phyloP scores from a whole-genome alignment of 768 basidiomycete species.

The Rossbeevera mucosa region DNA sequence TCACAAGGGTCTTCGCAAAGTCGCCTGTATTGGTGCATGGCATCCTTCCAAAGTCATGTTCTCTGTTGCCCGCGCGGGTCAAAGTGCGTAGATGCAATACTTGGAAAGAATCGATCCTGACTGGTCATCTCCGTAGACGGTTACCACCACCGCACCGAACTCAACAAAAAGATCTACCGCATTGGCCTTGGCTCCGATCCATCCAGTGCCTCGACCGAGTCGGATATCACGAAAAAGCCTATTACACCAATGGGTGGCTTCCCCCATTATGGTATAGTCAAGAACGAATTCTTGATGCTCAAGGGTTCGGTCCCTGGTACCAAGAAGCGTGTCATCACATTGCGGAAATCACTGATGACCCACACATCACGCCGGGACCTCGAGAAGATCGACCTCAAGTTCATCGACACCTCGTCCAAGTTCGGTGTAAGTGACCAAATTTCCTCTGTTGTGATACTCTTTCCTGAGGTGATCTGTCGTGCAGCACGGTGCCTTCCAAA shows the following conservation, averaged over 20 bases:
- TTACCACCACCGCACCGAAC: constrained; percentile 94
- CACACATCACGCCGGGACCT: constrained; percentile 94
- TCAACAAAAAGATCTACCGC: constrained; percentile 99
- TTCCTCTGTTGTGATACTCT: not conserved
- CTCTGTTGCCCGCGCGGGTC: constrained; percentile 99
- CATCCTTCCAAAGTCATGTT: constrained; percentile 99
- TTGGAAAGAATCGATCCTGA: not conserved
- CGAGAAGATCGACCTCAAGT: constrained; percentile 97
- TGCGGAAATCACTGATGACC: constrained; percentile 95
- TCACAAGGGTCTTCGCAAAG: constrained; percentile 99
- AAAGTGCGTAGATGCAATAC: constrained; percentile 59
- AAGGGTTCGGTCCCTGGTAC: constrained; percentile 95
- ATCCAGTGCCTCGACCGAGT: constrained; percentile 87
- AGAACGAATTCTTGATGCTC: constrained; percentile 96
- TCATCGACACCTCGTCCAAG: constrained; percentile 98
- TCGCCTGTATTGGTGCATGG: constrained; percentile 98
- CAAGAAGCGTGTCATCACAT: constrained; percentile 96
- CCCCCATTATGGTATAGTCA: constrained; percentile 98
- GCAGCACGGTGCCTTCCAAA: constrained; percentile 96
- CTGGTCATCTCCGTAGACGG: constrained; percentile 53
- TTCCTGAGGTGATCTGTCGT: constrained; percentile 7
- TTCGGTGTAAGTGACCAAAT: constrained; percentile 67
- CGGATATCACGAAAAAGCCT: constrained; percentile 87
- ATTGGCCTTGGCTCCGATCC: constrained; percentile 77
- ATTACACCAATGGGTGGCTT: constrained; percentile 99